Conservation (phyloP, 192 early-diverging fungal genomes). For the Geranomyces michiganensis region DNA sequence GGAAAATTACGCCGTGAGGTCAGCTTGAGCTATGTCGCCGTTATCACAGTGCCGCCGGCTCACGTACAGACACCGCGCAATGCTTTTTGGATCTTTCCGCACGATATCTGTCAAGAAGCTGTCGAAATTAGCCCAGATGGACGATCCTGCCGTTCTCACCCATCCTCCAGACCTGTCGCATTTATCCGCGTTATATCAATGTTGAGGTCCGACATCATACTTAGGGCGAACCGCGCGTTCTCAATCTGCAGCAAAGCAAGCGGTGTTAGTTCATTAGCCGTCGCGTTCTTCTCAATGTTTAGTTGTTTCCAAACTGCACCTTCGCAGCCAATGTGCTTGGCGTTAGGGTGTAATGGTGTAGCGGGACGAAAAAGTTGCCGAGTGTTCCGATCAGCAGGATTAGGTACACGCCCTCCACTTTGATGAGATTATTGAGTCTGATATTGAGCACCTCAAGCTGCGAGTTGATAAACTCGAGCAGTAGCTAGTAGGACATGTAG, state of each 20-base stretch:
- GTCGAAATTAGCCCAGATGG: background rate
- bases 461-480: constrained; percentile 35
- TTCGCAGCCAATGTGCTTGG: constrained; percentile 26
- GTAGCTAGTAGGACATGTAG: constrained; percentile 23
- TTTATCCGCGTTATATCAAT: constrained; percentile 29
- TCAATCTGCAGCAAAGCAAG: constrained; percentile 18
- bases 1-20: background rate
- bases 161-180: constrained; percentile 19
- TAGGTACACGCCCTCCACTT: constrained; percentile 32
- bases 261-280: no score
- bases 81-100: constrained; percentile 29
- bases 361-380: constrained; percentile 43
- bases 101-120: constrained; percentile 24
- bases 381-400: constrained; percentile 42
- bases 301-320: constrained; percentile 5
- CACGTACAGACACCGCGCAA: constrained; percentile 28
- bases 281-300: no score
- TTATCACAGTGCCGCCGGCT: no score
- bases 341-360: constrained; percentile 25
- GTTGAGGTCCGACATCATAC: constrained; percentile 34
- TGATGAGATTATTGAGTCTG: constrained; percentile 28
- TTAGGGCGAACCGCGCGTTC: constrained; percentile 29
- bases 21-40: constrained; percentile 9
- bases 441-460: constrained; percentile 32
- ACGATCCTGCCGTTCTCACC: background rate